phyloP scores from a whole-genome alignment of 192 early-diverging fungal genomes.

The Spizellomyces sp. region DNA sequence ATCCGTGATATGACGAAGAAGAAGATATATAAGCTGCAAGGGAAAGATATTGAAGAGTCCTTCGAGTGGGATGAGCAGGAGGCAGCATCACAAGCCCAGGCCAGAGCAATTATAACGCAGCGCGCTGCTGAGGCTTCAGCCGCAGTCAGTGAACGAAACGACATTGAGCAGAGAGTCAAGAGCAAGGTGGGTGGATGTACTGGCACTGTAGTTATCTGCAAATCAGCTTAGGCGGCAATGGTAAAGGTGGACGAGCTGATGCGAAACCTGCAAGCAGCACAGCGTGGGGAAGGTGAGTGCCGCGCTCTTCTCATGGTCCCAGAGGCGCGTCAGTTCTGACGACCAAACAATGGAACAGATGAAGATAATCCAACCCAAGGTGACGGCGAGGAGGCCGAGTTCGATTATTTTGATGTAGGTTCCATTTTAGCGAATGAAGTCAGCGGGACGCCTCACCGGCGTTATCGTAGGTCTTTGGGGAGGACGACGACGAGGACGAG shows the following conservation, averaged over 20 bases:
- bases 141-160: not conserved
- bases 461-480: constrained; percentile 14
- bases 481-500: constrained; percentile 27
- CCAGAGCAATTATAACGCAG: not conserved
- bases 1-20: constrained; percentile 38
- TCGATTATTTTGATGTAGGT: constrained; percentile 38
- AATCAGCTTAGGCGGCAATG: not conserved
- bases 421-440: not conserved
- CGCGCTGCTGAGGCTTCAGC: not conserved
- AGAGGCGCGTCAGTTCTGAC: not conserved
- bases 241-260: constrained; percentile 30
- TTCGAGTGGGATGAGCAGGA: constrained; percentile 11
- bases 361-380: not conserved
- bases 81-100: constrained; percentile 8
- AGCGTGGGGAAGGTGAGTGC: not conserved
- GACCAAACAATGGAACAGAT: not conserved
- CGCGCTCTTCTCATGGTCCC: not conserved
- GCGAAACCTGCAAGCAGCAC: constrained; percentile 22
- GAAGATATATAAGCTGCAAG: constrained; percentile 30
- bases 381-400: constrained; percentile 20
- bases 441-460: too few relatives aligned
- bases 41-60: constrained; percentile 23
- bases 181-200: constrained; percentile 14
- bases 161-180: constrained; percentile 17
- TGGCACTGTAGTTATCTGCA: not conserved